A percentile compares a stretch with the other conserved stretches of the same genome.
Conservation (phyloP, 352 stramenopile genomes). For the Phytophthora tentaculata region DNA sequence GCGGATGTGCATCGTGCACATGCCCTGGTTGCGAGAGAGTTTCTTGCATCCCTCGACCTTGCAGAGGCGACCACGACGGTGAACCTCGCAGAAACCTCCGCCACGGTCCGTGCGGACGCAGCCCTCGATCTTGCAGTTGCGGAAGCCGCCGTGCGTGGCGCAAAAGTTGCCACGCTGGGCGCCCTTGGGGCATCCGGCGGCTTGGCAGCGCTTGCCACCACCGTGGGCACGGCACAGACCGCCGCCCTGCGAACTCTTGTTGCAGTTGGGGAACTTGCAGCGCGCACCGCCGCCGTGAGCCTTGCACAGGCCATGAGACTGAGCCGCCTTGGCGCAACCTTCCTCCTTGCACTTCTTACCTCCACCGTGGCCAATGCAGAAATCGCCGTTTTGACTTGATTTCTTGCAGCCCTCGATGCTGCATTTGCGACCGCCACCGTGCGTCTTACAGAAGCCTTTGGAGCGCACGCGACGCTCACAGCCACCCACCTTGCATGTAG, state of each 20-base stretch:
- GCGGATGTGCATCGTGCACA: slow-evolving; percentile 91
- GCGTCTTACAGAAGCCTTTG: slow-evolving; percentile 89
- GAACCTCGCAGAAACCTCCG: slow-evolving; percentile 86
- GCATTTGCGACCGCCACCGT: slow-evolving; percentile 83
- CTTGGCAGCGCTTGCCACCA: slow-evolving; percentile 83
- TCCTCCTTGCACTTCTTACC: slow-evolving; percentile 89
- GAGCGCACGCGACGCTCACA: slow-evolving; percentile 75
- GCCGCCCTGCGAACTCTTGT: slow-evolving; percentile 83
- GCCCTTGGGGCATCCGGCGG: slow-evolving; percentile 75
- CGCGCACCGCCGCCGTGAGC: slow-evolving; percentile 82
- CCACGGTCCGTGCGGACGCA: slow-evolving; percentile 85
- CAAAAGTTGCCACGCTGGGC: slow-evolving; percentile 88
- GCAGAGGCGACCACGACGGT: slow-evolving; percentile 80
- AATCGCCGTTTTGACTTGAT: slow-evolving; percentile 87
- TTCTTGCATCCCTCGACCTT: slow-evolving; percentile 91
- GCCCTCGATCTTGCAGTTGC: slow-evolving; percentile 87
- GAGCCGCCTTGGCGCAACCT: slow-evolving; percentile 81
- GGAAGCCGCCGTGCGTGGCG: slow-evolving; percentile 83
- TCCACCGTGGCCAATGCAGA: slow-evolving; percentile 87
- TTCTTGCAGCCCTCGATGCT: slow-evolving; percentile 89
- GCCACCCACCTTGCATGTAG: slow-evolving; percentile 63
- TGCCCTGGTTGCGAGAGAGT: slow-evolving; percentile 85
- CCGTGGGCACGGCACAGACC: slow-evolving; percentile 80
- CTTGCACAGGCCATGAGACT: slow-evolving; percentile 88
- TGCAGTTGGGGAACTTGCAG: slow-evolving; percentile 85